Percentiles rank a stretch among this genome's conserved stretches.
Evolutionary conservation across 2,329 filamentous ascomycete species (phyloP).

Genomic region (Nemania sp.): DNA sequence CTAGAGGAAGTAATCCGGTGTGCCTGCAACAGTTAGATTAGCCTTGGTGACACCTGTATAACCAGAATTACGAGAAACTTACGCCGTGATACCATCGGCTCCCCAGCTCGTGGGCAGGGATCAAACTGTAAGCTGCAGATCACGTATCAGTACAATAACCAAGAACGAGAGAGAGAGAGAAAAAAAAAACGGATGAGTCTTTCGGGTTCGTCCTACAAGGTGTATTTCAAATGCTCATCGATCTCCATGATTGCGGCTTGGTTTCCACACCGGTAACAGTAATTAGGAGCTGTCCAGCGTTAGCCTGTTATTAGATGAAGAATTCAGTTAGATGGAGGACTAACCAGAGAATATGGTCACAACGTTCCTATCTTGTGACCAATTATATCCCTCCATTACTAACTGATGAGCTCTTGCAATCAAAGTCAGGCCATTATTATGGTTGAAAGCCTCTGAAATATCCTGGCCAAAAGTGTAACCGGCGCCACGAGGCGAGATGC

Average conservation of each 20-base stretch:
- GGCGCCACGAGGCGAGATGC: slow-evolving; percentile 90
- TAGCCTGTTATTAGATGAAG: slow-evolving; percentile 14
- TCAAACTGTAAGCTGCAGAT: slow-evolving; percentile 90
- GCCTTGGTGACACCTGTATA: slow-evolving; percentile 7
- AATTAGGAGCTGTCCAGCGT: slow-evolving; percentile 70
- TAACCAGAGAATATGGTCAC: slow-evolving; percentile 97
- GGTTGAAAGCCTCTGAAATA: slow-evolving; percentile 98
- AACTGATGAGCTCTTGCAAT: slow-evolving; percentile 97
- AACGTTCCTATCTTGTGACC: slow-evolving; percentile 97
- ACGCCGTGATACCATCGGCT: slow-evolving; percentile 98
- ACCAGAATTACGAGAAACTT: slow-evolving; percentile 41
- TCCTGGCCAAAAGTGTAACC: slow-evolving; percentile 97
- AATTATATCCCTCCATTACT: slow-evolving; percentile 99
- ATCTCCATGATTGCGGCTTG: slow-evolving; percentile 99
- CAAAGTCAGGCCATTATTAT: slow-evolving; percentile 95
- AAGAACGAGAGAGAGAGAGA: not conserved
- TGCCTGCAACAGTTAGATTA: slow-evolving; percentile 56
- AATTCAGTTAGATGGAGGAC: slow-evolving; percentile 35
- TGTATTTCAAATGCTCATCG: slow-evolving; percentile 98
- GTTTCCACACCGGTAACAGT: slow-evolving; percentile 99
- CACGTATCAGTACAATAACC: slow-evolving; percentile 22
- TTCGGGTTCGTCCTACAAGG: slow-evolving; percentile 73
- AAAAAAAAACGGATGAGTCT: not conserved
- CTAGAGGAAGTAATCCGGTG: slow-evolving; percentile 98
- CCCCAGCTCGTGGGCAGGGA: slow-evolving; percentile 93